A percentile compares a stretch with the other conserved stretches of the same genome.
phyloP scores from a whole-genome alignment of 2,329 filamentous ascomycete genomes.

The Phyllosticta paracitricarpa region DNA sequence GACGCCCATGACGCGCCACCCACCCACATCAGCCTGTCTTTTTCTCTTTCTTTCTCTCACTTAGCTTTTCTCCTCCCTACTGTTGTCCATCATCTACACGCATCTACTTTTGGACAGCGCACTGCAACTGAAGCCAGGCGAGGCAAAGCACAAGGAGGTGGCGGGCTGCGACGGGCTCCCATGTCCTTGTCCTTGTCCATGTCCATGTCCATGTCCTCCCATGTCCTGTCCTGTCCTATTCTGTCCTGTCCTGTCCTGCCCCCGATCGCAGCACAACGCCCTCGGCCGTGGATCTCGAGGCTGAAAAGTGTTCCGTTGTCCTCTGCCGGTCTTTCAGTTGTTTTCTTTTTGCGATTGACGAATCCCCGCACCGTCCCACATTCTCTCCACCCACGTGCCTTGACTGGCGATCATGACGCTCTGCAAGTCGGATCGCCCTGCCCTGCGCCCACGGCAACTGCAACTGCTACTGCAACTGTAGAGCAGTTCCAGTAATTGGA shows the following conservation, averaged over 20 bases:
- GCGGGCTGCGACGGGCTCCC: too few relatives aligned
- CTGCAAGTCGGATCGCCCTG: background rate
- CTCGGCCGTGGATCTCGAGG: background rate
- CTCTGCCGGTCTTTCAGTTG: background rate
- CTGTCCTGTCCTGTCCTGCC: too few relatives aligned
- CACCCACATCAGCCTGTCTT: background rate
- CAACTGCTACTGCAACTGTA: too few relatives aligned
- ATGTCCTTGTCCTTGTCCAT: too few relatives aligned
- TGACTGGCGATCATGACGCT: background rate
- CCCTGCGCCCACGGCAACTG: background rate
- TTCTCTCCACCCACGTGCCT: background rate
- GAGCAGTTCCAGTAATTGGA: too few relatives aligned
- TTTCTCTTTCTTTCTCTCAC: too few relatives aligned
- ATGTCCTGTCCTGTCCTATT: too few relatives aligned
- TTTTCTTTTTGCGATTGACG: background rate
- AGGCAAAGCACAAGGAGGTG: too few relatives aligned
- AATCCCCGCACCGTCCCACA: background rate
- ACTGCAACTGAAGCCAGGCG: too few relatives aligned
- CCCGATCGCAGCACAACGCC: background rate
- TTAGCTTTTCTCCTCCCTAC: too few relatives aligned
- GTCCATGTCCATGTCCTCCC: too few relatives aligned
- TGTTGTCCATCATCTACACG: background rate
- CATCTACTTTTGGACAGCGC: too few relatives aligned
- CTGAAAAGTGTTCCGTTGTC: background rate
- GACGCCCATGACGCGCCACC: background rate